Base-by-base conservation (phyloP, 768 basidiomycete species). In the Vararia minispora region DNA sequence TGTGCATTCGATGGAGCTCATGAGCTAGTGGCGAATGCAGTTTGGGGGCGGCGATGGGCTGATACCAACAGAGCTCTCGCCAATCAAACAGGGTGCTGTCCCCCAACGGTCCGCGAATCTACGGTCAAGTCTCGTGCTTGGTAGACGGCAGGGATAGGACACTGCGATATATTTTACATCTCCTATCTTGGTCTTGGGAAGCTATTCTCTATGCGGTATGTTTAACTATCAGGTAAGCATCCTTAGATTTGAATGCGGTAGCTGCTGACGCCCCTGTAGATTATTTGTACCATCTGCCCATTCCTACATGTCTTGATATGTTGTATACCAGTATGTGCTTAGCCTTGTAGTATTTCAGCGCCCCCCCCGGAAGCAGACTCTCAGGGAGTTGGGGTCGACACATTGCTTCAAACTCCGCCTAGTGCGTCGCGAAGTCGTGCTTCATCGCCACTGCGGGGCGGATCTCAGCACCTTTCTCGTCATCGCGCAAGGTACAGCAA, bases 61-160 rank as follows among this genome's bases (percentile, higher is more conserved):
- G 13, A 48, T 48, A 10, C 47, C 47, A 2, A 42, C 40, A 20
- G 35, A 39, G 14, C 31, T 48, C 6, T 48, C 47, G 9, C 47
- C 47, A 6, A 31, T 48, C 31, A 48, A 48, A 28, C 40, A 35
- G n/a, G 18, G 21, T 13, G n/a, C 37, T 1, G 37, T 37, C 5
- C 37, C 37, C 5, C 26, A 37, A 21, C 22, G 37, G 10, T 37
- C 37, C 12, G 24, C 17, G 24, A 18, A 17, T 13, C 31, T 17
- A 13, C 31, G 27, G 21, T 17, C 21, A n/a, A 17, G 20, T 28
- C 24, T 17, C 26, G 26, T 13, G 23, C 11, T 14, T 21, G 28
- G 17, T 37, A n/a, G n/a, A n/a, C n/a, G n/a, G n/a, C n/a, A n/a
- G n/a, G n/a, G n/a, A n/a, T 22, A 37, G 18, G 13, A 29, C 17